A percentile compares a stretch with the other conserved stretches of the same genome.
These are phyloP conservation scores for Avena atlantica DNA, from an alignment of 176 grass and related monocot species.

Conservation along the genomic window DNA sequence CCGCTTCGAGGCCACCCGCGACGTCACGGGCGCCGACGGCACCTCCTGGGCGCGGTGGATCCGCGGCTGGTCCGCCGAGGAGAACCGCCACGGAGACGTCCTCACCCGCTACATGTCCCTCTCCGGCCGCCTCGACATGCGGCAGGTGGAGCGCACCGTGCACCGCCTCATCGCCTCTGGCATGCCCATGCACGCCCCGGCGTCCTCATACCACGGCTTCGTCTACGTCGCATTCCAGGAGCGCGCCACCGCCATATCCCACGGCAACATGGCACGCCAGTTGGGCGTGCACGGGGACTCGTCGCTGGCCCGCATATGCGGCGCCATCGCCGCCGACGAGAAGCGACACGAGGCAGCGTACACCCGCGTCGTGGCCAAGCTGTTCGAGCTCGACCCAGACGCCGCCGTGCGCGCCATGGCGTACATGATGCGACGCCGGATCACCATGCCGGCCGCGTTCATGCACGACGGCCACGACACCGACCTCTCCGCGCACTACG, in stretches of 20 bases:
- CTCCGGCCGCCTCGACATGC: conserved; percentile 78
- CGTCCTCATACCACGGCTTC: conserved; percentile 58
- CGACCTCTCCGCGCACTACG: conserved; percentile 60
- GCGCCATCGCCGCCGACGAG: no score
- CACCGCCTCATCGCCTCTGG: conserved; percentile 70
- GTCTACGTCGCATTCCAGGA: conserved; percentile 89
- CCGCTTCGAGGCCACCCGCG: conserved; percentile 60
- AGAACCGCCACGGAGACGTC: conserved; percentile 85
- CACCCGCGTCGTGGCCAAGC: conserved; percentile 54
- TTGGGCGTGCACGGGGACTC: conserved; percentile 53
- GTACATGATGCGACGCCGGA: conserved; percentile 81
- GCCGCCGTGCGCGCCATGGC: conserved; percentile 35
- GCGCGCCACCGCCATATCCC: conserved; percentile 72
- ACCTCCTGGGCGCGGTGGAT: conserved; percentile 78
- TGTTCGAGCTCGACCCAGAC: conserved; percentile 42
- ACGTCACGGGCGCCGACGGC: conserved; percentile 64
- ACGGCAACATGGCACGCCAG: conserved; percentile 78
- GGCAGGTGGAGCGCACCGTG: conserved; percentile 64
- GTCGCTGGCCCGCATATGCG: no score
- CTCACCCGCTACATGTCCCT: conserved; percentile 77
- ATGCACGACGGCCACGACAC: conserved; percentile 71
- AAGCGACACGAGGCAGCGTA: conserved; percentile 70
- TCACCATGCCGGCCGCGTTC: conserved; percentile 73
- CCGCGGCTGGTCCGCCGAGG: conserved; percentile 73
- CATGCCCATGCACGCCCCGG: conserved; percentile 43